A percentile compares a stretch with the other conserved stretches of the same genome.
phyloP scores from a whole-genome alignment of 176 grass and related monocot genomes.

The Microstegium vimineum region DNA sequence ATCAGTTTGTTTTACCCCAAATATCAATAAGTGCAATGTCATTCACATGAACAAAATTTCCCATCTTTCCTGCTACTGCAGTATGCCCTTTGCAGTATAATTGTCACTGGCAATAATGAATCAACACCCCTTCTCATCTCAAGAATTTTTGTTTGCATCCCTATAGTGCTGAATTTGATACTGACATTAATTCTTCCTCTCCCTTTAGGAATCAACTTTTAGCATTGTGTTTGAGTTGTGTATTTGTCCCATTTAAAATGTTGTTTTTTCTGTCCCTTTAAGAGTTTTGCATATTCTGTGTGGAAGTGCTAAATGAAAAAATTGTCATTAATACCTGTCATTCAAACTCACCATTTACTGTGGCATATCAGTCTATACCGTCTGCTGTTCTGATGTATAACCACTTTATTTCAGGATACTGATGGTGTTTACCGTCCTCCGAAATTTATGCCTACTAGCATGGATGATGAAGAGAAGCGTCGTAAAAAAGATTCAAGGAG shows the following conservation, averaged over 20 bases:
- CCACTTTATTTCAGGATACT: constrained; percentile 39
- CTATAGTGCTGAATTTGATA: neutral
- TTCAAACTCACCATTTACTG: neutral
- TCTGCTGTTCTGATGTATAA: constrained; percentile 18
- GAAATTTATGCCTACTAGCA: constrained; percentile 57
- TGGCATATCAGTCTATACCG: neutral
- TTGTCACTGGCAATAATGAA: neutral
- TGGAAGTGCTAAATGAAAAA: neutral
- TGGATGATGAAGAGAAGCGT: constrained; percentile 70
- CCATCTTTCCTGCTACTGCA: neutral
- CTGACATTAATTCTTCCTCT: neutral
- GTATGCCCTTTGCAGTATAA: neutral
- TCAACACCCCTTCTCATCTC: neutral
- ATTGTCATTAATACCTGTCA: neutral
- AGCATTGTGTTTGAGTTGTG: neutral
- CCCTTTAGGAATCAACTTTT: neutral
- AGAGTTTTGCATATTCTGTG: neutral
- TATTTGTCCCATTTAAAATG: neutral
- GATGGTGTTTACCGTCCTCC: constrained; percentile 77
- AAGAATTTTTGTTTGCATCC: neutral
- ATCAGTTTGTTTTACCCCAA: neutral
- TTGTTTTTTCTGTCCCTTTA: neutral
- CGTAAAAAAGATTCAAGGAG: constrained; percentile 67
- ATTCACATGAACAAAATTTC: neutral
- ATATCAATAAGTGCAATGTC: neutral